A percentile compares a stretch with the other conserved stretches of the same genome.
Evolutionary conservation across 495 filamentous ascomycete genomes (phyloP).

Genomic region (Neurospora sp.): DNA sequence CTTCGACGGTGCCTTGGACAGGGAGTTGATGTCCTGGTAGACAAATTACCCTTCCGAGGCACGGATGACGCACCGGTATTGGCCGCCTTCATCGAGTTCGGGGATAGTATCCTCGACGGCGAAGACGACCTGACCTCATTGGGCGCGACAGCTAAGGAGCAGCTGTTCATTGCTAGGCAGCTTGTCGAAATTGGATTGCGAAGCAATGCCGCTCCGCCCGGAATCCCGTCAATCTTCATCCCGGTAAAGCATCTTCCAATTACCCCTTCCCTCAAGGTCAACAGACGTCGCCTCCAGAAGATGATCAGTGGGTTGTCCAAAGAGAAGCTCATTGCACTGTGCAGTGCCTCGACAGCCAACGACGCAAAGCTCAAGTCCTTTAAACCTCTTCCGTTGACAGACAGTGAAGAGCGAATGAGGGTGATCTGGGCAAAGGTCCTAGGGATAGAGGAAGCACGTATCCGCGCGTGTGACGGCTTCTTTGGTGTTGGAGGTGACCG

Average conservation of each 20-base stretch:
- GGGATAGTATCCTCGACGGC: slow-evolving; percentile 24
- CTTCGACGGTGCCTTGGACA: slow-evolving; percentile 35
- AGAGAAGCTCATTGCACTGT: slow-evolving; percentile 27
- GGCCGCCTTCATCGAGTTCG: slow-evolving; percentile 36
- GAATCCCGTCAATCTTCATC: slow-evolving; percentile 32
- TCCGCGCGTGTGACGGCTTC: slow-evolving; percentile 33
- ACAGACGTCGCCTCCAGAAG: slow-evolving; percentile 30
- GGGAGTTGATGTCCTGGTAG: slow-evolving; percentile 35
- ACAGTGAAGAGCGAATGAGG: slow-evolving; percentile 34
- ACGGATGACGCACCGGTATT: slow-evolving; percentile 24
- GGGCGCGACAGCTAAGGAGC: slow-evolving; percentile 24
- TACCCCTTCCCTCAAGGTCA: slow-evolving; percentile 33
- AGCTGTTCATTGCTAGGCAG: slow-evolving; percentile 28
- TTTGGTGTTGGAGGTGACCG: slow-evolving; percentile 34
- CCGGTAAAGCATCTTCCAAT: slow-evolving; percentile 34
- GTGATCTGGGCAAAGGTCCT: slow-evolving; percentile 34
- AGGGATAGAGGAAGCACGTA: slow-evolving; percentile 24
- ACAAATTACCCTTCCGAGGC: slow-evolving; percentile 30
- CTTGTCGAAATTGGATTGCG: slow-evolving; percentile 27
- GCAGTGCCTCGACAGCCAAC: slow-evolving; percentile 21
- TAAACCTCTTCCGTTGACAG: slow-evolving; percentile 33
- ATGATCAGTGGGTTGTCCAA: slow-evolving; percentile 28
- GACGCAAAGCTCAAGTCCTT: slow-evolving; percentile 24
- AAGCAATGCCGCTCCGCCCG: slow-evolving; percentile 21
- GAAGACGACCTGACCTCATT: slow-evolving; percentile 23